Evolutionary conservation across 441 rosid genomes (phyloP), one percentile per base, ranked within the genome.

Genomic region (Pelargonium australe): DNA sequence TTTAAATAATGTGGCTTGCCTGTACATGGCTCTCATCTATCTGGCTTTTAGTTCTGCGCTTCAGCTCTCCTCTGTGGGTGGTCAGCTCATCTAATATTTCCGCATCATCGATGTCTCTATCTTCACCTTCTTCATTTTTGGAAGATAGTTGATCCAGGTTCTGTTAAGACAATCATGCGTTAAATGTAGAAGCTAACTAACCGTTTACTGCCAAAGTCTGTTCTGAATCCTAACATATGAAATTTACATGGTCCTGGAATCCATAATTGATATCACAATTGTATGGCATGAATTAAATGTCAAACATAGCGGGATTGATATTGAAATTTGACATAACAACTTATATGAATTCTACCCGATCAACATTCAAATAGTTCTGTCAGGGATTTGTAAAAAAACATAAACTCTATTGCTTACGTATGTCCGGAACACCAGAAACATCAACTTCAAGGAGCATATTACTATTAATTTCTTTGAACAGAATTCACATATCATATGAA

Each of bases 11-110:
- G 10, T 4, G 6, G 40, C 67, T 67, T 78, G 70, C 90, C 85
- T 79, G 86, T 47, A 73, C 67, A 55, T 65, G 77, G 66, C 45
- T 81, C 16, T 85, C 92, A 10, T 85, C 91, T 19, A 70, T 83
- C 69, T 62, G 70, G 83, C 85, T 85, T 55, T 78, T 20, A 58
- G 87, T 77, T 84, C 95, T 87, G 72, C 63, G 83, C 79, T 85
- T 90, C 78, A 87, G 71, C 79, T 89, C 96, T 62, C 95, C 96
- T 76, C 94, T 86, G 68, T 75, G 75, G 34, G 98, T 90, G 34
- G 95, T 92, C 79, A 90, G 79, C 76, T 83, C 89, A 64, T 90
- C 96, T 44, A 89, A 71, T 67, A 90, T 75, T 82, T 92, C 98
- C 13, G 86, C 80, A 72, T 87, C 91, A 44, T 72, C 82, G 68